Evolutionary conservation across 2,329 filamentous ascomycete species (phyloP), one percentile per base, ranked within the genome.

Genomic region (Penicillium sp.): DNA sequence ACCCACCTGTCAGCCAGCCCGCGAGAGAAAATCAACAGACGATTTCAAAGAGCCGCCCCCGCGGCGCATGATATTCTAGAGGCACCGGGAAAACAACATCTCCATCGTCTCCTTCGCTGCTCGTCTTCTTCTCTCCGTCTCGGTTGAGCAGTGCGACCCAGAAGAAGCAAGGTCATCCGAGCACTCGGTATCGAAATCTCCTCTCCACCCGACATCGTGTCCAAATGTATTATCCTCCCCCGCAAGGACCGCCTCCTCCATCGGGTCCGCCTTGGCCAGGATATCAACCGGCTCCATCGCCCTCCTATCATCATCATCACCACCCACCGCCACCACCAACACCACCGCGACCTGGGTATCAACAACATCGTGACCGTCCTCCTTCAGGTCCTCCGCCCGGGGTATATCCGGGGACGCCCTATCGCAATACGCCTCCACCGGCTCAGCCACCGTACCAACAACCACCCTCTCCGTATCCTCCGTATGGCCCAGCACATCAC

Each of bases 291-390:
- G 48, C 44, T 33, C 49, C 51, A 36, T 43, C 51, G 43, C 53
- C 52, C n/a, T 53, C 49, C 41, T 52, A 54, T 45, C 55, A 55
- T 53, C 55, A 52, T 47, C 54, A 49, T 44, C 57, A 57, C 27
- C 43, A 44, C 26, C 43, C 46, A 24, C 41, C 34, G 33, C 33
- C 41, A 34, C 40, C 39, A 11, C 39, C 41, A 27, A 44, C 48
- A 13, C 39, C 41, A n/a, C 46, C 48, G 38, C 55, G 50, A 40
- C 53, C 47, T 25, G 54, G 53, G 24, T 55, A 56, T 39, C 42
- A 48, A 11, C 46, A 42, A 12, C 43, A 55, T 48, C 50, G 43
- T 35, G 54, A 50, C 6, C 46, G 45, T 33, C 46, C 43, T 24
- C 49, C 51, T 36, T 44, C 53, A 29, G 46, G 38, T 24, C 43